Conservation (phyloP, 805 yeast species). For the Yamadazyma tumulicola region DNA sequence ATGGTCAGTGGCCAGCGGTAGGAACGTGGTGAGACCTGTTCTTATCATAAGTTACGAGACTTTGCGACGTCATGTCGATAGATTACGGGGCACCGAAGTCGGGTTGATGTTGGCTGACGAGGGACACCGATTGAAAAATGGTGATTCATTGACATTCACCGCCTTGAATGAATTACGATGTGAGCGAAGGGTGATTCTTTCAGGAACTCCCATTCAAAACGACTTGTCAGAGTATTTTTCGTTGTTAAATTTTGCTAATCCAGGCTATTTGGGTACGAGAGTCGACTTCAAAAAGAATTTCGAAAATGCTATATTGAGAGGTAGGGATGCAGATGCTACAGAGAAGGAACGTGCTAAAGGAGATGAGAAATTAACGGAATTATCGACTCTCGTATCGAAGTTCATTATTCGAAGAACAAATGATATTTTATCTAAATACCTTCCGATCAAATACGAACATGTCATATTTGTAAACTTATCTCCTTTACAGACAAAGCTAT, state of each 20-base stretch:
- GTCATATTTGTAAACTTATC: slow-evolving; percentile 88
- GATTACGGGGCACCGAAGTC: slow-evolving; percentile 69
- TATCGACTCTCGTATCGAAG: slow-evolving; percentile 74
- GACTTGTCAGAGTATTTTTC: slow-evolving; percentile 94
- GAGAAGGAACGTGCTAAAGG: slow-evolving; percentile 74
- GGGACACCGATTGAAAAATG: slow-evolving; percentile 51
- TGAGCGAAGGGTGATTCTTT: slow-evolving; percentile 82
- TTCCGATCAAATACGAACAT: slow-evolving; percentile 95
- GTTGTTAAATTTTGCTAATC: slow-evolving; percentile 85
- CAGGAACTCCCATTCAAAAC: slow-evolving; percentile 97
- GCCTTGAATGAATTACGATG: slow-evolving; percentile 82
- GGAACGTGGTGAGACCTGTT: slow-evolving; percentile 89
- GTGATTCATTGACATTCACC: slow-evolving; percentile 87
- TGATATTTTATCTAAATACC: slow-evolving; percentile 87
- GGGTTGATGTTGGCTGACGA: slow-evolving; percentile 72
- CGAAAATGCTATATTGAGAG: slow-evolving; percentile 74
- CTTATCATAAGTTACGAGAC: slow-evolving; percentile 94
- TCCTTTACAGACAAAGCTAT: slow-evolving; percentile 69
- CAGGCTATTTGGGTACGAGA: slow-evolving; percentile 85
- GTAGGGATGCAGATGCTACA: slow-evolving; percentile 86
- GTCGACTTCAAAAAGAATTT: slow-evolving; percentile 79
- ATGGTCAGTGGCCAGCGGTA: slow-evolving; percentile 87
- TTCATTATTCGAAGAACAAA: slow-evolving; percentile 94
- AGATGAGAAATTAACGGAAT: slow-evolving; percentile 61
- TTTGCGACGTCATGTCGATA: slow-evolving; percentile 76